phyloP scores from a whole-genome alignment of 225 moss, liverwort and hornwort genomes.

The Physcomitrellopsis africana region DNA sequence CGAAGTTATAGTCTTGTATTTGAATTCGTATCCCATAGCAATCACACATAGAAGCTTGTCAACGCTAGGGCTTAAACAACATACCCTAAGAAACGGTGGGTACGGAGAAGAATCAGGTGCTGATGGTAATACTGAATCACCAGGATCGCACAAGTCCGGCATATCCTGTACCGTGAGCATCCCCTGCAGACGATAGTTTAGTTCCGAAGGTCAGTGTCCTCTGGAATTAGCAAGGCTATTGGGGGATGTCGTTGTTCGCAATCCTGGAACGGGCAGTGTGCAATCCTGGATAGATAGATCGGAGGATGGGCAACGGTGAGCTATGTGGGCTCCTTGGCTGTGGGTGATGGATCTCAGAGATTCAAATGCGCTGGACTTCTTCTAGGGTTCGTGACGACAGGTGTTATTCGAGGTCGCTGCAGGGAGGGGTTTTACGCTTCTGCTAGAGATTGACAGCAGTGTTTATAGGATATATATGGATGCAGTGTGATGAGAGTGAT shows the following conservation, averaged over 20 bases:
- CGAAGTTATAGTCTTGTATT: background rate
- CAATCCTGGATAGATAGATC: background rate
- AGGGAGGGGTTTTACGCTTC: background rate
- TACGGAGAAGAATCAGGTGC: slow-evolving; percentile 2
- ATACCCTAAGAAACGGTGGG: background rate
- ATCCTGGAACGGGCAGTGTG: background rate
- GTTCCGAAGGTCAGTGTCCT: background rate
- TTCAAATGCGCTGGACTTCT: background rate
- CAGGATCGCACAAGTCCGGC: background rate
- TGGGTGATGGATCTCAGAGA: slow-evolving; percentile 4
- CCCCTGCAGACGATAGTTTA: background rate
- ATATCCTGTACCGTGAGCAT: background rate
- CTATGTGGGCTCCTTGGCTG: background rate
- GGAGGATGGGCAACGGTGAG: background rate
- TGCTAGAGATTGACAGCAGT: slow-evolving; percentile 9
- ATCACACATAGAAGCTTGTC: background rate
- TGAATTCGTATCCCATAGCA: background rate
- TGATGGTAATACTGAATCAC: background rate
- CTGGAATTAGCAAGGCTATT: background rate
- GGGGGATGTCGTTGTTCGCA: background rate
- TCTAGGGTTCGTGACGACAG: slow-evolving; percentile 21
- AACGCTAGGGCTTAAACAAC: background rate
- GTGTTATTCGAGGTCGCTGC: background rate
- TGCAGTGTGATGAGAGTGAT: too few species aligned
- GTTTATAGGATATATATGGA: too few species aligned